These are phyloP conservation scores for Boletus barrowsii DNA, from an alignment of 768 basidiomycete genomes.

Conservation along the genomic window DNA sequence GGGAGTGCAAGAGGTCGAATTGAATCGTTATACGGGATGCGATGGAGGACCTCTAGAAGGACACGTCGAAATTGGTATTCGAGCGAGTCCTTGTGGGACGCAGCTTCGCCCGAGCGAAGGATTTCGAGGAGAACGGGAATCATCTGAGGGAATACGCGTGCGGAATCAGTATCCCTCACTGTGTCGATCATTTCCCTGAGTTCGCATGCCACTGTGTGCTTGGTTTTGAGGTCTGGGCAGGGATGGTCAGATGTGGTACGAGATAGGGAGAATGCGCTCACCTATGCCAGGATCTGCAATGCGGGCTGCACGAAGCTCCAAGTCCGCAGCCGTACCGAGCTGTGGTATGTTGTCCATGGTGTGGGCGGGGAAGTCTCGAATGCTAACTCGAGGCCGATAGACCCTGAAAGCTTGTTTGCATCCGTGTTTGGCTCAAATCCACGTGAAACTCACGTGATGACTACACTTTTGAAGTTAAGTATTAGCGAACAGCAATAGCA, in stretches of 20 bases:
- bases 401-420: slow-evolving; percentile 35
- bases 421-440: slow-evolving; percentile 27
- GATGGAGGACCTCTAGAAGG: slow-evolving; percentile 85
- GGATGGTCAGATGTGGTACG: not conserved
- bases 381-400: not conserved
- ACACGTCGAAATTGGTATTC: slow-evolving; percentile 85
- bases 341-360: slow-evolving; percentile 45
- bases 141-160: slow-evolving; percentile 66
- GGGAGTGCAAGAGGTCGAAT: slow-evolving; percentile 62
- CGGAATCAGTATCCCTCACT: slow-evolving; percentile 69
- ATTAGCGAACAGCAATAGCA: too few relatives aligned
- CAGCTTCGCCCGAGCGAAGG: slow-evolving; percentile 63
- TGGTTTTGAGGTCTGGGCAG: slow-evolving; percentile 64
- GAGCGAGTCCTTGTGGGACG: slow-evolving; percentile 60
- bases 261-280: slow-evolving; percentile 26
- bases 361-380: not conserved
- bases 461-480: not conserved
- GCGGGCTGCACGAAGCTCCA: slow-evolving; percentile 68
- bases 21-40: slow-evolving; percentile 79
- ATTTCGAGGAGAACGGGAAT: slow-evolving; percentile 73
- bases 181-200: slow-evolving; percentile 81
- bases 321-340: slow-evolving; percentile 50
- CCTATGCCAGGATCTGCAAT: slow-evolving; percentile 76
- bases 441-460: slow-evolving; percentile 33
- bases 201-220: slow-evolving; percentile 68